Conservation (phyloP, 306 rosid genomes). For the Vicia faba region DNA sequence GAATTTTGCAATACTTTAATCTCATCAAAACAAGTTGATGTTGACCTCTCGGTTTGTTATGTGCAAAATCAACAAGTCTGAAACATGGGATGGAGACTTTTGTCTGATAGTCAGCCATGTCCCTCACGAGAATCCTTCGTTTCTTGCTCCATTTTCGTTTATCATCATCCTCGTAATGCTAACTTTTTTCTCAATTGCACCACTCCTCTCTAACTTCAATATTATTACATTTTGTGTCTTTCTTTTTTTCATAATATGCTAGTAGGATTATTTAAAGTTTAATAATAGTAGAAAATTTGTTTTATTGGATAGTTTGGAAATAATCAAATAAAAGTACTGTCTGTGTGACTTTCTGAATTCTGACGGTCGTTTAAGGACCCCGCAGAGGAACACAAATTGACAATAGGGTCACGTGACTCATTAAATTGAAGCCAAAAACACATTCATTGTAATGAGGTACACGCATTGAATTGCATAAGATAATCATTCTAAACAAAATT, state of each 20-base stretch:
- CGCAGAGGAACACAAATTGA: slow-evolving; percentile 35
- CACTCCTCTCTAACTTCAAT: background rate
- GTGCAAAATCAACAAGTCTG: slow-evolving; percentile 29
- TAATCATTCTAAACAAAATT: slow-evolving; percentile 7
- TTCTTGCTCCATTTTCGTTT: background rate
- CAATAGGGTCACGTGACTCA: slow-evolving; percentile 45
- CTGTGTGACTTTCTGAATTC: slow-evolving; percentile 33
- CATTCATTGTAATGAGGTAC: slow-evolving; percentile 37
- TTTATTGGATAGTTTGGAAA: slow-evolving; percentile 1
- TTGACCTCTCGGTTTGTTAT: background rate
- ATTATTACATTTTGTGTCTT: too few relatives aligned
- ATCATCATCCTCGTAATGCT: background rate
- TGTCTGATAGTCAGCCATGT: slow-evolving; percentile 38
- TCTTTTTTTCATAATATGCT: background rate
- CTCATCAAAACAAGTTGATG: slow-evolving; percentile 1
- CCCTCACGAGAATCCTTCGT: slow-evolving; percentile 40
- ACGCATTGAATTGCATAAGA: slow-evolving; percentile 35
- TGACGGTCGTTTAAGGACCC: slow-evolving; percentile 46
- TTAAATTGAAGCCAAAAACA: slow-evolving; percentile 36
- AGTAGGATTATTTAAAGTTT: background rate
- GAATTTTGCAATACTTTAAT: background rate
- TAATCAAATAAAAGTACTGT: background rate
- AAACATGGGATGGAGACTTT: slow-evolving; percentile 35
- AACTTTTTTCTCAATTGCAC: slow-evolving; percentile 22
- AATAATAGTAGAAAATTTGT: slow-evolving; percentile 1